phyloP scores from a whole-genome alignment of 495 filamentous ascomycete species.

The Tuber borchii region DNA sequence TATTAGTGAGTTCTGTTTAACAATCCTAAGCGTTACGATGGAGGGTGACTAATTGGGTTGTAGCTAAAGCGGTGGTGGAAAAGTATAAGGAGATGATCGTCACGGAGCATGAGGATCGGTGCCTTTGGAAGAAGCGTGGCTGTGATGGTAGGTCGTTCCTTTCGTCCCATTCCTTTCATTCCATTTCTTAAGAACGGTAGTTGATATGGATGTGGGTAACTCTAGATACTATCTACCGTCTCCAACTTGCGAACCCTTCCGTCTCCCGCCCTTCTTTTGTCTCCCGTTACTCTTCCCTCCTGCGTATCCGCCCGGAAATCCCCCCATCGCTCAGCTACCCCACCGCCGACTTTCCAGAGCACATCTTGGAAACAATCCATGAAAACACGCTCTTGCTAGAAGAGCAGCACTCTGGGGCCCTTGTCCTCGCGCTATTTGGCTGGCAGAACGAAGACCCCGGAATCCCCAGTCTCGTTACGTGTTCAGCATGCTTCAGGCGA shows the following conservation, averaged over 20 bases:
- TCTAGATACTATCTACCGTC: slow-evolving; percentile 51
- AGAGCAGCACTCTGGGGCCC: slow-evolving; percentile 48
- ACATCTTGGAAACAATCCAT: slow-evolving; percentile 14
- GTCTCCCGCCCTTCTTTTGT: slow-evolving; percentile 47
- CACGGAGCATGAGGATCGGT: slow-evolving; percentile 71
- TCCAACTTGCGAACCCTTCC: slow-evolving; percentile 47
- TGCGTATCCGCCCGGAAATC: slow-evolving; percentile 49
- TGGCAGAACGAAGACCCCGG: slow-evolving; percentile 71
- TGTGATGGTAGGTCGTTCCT: slow-evolving; percentile 10
- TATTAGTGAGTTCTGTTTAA: slow-evolving; percentile 44
- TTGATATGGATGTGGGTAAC: background rate
- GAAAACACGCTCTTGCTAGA: background rate
- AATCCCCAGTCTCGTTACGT: slow-evolving; percentile 64
- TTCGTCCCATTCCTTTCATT: background rate
- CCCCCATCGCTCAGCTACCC: slow-evolving; percentile 49
- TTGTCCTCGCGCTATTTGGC: slow-evolving; percentile 73
- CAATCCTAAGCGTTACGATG: background rate
- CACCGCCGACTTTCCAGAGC: slow-evolving; percentile 43
- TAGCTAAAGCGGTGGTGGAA: slow-evolving; percentile 63
- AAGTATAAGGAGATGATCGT: slow-evolving; percentile 66
- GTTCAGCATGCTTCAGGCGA: slow-evolving; percentile 76
- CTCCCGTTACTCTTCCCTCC: slow-evolving; percentile 45
- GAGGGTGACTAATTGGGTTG: slow-evolving; percentile 18
- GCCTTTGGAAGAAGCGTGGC: slow-evolving; percentile 67
- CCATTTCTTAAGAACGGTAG: background rate